These are phyloP conservation scores for Zymoseptoria pseudotritici DNA, from an alignment of 2,329 filamentous ascomycete genomes.

Conservation along the genomic window DNA sequence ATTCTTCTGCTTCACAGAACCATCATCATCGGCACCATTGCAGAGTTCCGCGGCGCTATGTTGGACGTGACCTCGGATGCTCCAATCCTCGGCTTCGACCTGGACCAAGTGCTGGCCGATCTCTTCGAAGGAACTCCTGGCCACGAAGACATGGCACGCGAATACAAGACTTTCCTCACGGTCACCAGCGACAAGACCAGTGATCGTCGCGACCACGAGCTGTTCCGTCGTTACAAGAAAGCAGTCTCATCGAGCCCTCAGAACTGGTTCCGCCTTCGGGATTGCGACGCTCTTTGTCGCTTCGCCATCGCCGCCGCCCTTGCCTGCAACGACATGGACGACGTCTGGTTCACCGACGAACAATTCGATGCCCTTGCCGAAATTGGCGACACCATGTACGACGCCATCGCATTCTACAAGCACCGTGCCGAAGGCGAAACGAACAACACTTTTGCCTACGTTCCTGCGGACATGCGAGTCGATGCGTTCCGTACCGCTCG, in stretches of 20 bases:
- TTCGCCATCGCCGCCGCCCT: conserved; percentile 29
- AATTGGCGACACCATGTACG: conserved; percentile 26
- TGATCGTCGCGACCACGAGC: conserved; percentile 7
- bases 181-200: conserved; percentile 17
- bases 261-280: conserved; percentile 29
- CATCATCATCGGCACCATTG: conserved; percentile 3
- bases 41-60: not conserved
- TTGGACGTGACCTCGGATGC: conserved; percentile 12
- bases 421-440: conserved; percentile 31
- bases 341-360: conserved; percentile 18
- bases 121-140: conserved; percentile 19
- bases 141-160: conserved; percentile 12
- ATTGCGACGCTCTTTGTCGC: conserved; percentile 28
- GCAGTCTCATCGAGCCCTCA: conserved; percentile 22
- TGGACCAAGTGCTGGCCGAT: conserved; percentile 24
- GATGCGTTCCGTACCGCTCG: conserved; percentile 20
- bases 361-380: conserved; percentile 22
- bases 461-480: conserved; percentile 18
- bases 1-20: not conserved
- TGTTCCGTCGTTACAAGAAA: conserved; percentile 27
- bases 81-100: conserved; percentile 12
- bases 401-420: conserved; percentile 31
- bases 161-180: conserved; percentile 16
- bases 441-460: conserved; percentile 30
- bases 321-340: conserved; percentile 25